Conservation (phyloP, 306 rosid genomes). For the Urtica urens region DNA sequence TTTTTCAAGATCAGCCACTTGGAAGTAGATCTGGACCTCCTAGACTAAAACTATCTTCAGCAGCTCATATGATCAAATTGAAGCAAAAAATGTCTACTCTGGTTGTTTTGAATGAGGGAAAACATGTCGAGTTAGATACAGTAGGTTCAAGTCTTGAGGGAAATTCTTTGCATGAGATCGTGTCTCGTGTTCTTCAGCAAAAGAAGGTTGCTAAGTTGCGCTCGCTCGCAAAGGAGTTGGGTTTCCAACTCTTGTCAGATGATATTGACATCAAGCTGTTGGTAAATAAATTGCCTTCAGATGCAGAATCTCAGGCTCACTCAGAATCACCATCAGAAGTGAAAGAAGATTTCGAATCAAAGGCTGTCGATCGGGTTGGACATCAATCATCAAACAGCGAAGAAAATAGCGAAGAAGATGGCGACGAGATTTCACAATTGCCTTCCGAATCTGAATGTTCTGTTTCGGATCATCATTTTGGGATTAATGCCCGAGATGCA, state of each 20-base stretch:
- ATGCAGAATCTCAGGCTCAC: constrained; percentile 34
- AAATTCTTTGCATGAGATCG: constrained; percentile 61
- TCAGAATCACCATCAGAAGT: constrained; percentile 30
- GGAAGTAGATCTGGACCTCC: constrained; percentile 44
- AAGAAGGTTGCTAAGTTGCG: constrained; percentile 52
- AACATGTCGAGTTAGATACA: constrained; percentile 51
- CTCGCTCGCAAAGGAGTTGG: constrained; percentile 76
- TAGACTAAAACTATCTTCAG: constrained; percentile 41
- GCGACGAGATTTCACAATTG: constrained; percentile 27
- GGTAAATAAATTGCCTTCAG: constrained; percentile 25
- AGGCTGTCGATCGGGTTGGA: constrained; percentile 20
- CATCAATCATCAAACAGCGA: constrained; percentile 19
- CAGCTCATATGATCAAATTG: constrained; percentile 39
- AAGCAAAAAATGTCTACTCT: constrained; percentile 50
- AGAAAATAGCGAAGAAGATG: constrained; percentile 29
- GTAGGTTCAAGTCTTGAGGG: constrained; percentile 43
- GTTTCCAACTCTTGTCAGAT: constrained; percentile 86
- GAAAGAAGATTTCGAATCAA: constrained; percentile 27
- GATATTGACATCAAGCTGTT: constrained; percentile 64
- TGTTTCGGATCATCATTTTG: constrained; percentile 21
- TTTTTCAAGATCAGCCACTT: constrained; percentile 23
- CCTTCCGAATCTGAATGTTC: constrained; percentile 30
- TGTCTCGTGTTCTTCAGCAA: constrained; percentile 42
- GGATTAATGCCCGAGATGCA: constrained; percentile 19
- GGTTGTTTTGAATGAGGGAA: constrained; percentile 52